Conservation (phyloP, 257 asterid genomes). For the Gentiana macrophylla region DNA sequence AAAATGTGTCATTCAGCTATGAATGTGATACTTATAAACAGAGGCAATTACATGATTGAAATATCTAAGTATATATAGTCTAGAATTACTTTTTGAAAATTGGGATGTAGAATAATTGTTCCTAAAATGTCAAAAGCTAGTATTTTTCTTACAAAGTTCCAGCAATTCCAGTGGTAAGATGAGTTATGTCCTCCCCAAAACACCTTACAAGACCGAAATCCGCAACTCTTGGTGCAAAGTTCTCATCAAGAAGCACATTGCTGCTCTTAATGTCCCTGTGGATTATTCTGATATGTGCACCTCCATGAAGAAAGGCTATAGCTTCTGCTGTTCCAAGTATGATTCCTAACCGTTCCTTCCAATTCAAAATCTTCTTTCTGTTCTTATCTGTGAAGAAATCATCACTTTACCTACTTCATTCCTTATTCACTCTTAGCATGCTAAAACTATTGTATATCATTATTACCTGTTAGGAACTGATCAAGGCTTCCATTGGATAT, state of each 20-base stretch:
- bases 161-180: constrained; percentile 90
- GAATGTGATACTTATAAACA: not conserved
- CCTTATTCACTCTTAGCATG: no score
- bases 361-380: constrained; percentile 37
- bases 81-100: not conserved
- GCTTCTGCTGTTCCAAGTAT: constrained; percentile 84
- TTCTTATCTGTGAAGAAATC: constrained; percentile 31
- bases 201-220: constrained; percentile 88
- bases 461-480: constrained; percentile 49
- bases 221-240: constrained; percentile 53
- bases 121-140: no score
- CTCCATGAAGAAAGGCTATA: constrained; percentile 68
- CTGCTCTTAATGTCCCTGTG: constrained; percentile 89
- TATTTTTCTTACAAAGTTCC: constrained; percentile 73
- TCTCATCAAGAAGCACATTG: constrained; percentile 75
- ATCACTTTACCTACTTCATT: not conserved
- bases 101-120: no score
- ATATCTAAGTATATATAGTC: not conserved
- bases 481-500: constrained; percentile 77
- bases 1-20: no score
- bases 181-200: constrained; percentile 69
- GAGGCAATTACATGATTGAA: not conserved
- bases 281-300: constrained; percentile 45
- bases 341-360: constrained; percentile 65
- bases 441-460: not conserved